Percentiles rank a stretch among this genome's conserved stretches.
Evolutionary conservation across 139 green algal species (phyloP).

Genomic region (Chlamydomonas sp.): DNA sequence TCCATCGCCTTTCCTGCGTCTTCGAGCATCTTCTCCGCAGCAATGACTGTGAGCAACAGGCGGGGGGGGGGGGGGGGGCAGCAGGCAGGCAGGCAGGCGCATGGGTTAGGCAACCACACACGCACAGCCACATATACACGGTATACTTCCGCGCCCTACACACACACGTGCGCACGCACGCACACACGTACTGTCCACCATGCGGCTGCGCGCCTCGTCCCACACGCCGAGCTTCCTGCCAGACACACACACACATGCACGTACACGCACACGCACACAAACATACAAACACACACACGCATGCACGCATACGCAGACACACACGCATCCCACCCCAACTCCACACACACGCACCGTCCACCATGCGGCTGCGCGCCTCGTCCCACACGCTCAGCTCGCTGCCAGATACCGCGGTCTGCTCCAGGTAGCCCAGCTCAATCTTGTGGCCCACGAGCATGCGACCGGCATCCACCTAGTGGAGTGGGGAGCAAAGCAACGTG

Average conservation of each 20-base stretch:
- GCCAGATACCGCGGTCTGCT: conserved; percentile 58
- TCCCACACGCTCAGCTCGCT: conserved; percentile 47
- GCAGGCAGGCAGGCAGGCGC: too few relatives aligned
- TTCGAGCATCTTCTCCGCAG: conserved; percentile 24
- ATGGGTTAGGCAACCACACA: too few relatives aligned
- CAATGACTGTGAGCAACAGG: too few relatives aligned
- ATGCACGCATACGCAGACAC: too few relatives aligned
- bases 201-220: conserved; percentile 50
- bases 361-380: conserved; percentile 52
- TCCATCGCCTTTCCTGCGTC: conserved; percentile 14
- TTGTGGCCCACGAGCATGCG: conserved; percentile 25
- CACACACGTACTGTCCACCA: conserved; percentile 29
- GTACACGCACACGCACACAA: too few relatives aligned
- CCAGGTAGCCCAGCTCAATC: conserved; percentile 49
- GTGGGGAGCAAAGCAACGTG: too few relatives aligned
- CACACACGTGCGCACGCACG: too few relatives aligned
- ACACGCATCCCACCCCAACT: too few relatives aligned
- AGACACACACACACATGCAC: conserved; percentile 21
- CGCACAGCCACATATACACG: too few relatives aligned
- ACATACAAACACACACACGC: too few relatives aligned
- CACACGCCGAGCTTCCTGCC: conserved; percentile 47
- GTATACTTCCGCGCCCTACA: too few relatives aligned
- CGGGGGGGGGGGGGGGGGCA: too few relatives aligned
- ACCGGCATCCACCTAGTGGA: conserved; percentile 25
- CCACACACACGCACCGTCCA: neutral